These are phyloP conservation scores for Cronartium quercuum DNA, from an alignment of 1,284 basidiomycete species.

Conservation along the genomic window DNA sequence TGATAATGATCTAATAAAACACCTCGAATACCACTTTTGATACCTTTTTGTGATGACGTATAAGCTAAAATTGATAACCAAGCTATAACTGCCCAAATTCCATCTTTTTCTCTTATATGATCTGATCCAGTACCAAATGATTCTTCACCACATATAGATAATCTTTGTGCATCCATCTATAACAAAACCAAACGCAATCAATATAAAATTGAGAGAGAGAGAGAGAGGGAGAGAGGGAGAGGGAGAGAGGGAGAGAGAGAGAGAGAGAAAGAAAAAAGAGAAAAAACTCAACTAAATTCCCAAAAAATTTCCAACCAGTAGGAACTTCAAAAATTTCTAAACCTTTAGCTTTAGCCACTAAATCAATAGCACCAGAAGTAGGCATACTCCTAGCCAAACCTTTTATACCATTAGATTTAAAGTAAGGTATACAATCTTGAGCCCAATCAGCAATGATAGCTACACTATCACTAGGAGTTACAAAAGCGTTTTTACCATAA, in stretches of 20 bases:
- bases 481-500: constrained; percentile 94
- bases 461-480: constrained; percentile 93
- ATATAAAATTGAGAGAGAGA: not conserved
- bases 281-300: constrained; percentile 63
- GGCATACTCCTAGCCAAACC: constrained; percentile 96
- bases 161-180: constrained; percentile 85
- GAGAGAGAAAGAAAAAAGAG: no score
- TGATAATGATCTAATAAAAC: constrained; percentile 78
- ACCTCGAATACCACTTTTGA: constrained; percentile 75
- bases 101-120: constrained; percentile 98
- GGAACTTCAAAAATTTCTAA: constrained; percentile 93
- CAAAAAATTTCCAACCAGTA: constrained; percentile 99
- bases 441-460: constrained; percentile 98
- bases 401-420: constrained; percentile 79
- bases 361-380: constrained; percentile 91
- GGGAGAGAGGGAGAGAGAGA: not conserved
- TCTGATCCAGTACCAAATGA: constrained; percentile 99
- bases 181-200: not conserved
- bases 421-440: constrained; percentile 90
- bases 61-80: constrained; percentile 97
- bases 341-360: constrained; percentile 90
- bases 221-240: not conserved
- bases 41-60: constrained; percentile 76
- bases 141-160: constrained; percentile 98
- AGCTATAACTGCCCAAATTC: constrained; percentile 95